Conservation (phyloP, 2,329 filamentous ascomycete genomes). For the Microsporum ferrugineum region DNA sequence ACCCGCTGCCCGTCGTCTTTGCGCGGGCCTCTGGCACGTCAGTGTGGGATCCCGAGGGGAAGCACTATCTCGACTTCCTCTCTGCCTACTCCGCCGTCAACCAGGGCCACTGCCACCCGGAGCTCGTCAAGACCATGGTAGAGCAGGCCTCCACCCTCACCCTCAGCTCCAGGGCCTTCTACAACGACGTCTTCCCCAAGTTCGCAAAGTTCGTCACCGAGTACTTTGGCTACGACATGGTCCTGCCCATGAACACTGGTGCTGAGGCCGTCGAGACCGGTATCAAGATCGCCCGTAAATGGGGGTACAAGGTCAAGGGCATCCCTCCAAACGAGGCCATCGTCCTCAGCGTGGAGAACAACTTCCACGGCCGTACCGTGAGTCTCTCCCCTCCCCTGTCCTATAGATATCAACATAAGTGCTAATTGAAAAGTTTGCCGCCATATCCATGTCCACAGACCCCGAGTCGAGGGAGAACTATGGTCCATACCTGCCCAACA, state of each 20-base stretch:
- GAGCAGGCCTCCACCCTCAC: constrained; percentile 85
- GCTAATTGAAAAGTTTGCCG: constrained; percentile 57
- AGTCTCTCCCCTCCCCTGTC: constrained; percentile 24
- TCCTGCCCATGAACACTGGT: constrained; percentile 94
- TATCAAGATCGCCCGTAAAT: constrained; percentile 92
- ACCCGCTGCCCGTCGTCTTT: constrained; percentile 91
- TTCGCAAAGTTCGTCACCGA: constrained; percentile 87
- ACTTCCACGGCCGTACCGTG: constrained; percentile 94
- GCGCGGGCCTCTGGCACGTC: constrained; percentile 70
- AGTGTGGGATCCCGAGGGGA: constrained; percentile 95
- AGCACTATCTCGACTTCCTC: constrained; percentile 92
- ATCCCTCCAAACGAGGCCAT: constrained; percentile 75
- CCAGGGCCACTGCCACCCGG: constrained; percentile 95
- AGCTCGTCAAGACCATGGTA: constrained; percentile 77
- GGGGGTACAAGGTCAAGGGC: constrained; percentile 93
- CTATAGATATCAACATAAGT: not conserved
- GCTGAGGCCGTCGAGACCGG: constrained; percentile 93
- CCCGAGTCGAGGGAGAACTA: constrained; percentile 95
- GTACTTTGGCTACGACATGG: constrained; percentile 94
- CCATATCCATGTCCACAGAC: constrained; percentile 89
- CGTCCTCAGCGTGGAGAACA: constrained; percentile 74
- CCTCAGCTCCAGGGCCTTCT: constrained; percentile 85
- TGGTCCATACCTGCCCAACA: constrained; percentile 82
- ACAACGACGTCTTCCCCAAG: constrained; percentile 95
- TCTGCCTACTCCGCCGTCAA: constrained; percentile 97